Conservation (phyloP, 75 land plant species). For the Cryptomeria japonica region DNA sequence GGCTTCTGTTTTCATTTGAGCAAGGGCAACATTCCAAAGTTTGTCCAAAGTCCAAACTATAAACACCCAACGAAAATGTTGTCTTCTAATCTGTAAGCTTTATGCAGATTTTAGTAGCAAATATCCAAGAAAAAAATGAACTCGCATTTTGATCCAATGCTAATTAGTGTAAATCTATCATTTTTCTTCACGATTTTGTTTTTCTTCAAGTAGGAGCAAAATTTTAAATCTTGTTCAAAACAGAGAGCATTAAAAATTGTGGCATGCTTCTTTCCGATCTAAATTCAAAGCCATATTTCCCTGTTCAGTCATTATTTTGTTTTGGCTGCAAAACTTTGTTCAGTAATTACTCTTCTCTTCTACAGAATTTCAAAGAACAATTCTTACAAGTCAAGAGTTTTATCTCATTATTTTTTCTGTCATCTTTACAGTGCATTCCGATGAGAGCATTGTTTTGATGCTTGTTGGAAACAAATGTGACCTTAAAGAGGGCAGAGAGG, state of each 20-base stretch:
- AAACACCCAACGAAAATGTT: not conserved
- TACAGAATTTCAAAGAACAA: not conserved
- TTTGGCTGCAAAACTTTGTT: too few relatives aligned
- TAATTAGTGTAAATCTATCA: not conserved
- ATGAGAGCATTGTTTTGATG: slow-evolving; percentile 25
- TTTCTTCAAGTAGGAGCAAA: not conserved
- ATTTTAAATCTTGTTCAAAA: not conserved
- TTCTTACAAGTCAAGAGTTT: too few relatives aligned
- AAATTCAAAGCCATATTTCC: too few relatives aligned
- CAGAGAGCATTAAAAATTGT: not conserved
- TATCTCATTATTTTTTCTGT: not conserved
- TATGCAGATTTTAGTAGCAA: not conserved
- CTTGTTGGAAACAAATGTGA: slow-evolving; percentile 38
- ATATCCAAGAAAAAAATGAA: not conserved
- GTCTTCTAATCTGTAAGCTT: not conserved
- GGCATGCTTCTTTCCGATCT: too few relatives aligned
- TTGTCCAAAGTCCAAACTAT: too few relatives aligned
- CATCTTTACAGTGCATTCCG: slow-evolving; percentile 3
- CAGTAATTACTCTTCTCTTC: too few relatives aligned
- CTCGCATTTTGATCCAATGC: not conserved
- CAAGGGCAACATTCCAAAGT: not conserved
- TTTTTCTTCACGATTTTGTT: too few relatives aligned
- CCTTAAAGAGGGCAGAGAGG: slow-evolving; percentile 20
- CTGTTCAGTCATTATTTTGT: too few relatives aligned
- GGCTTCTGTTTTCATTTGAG: not conserved